Percentiles rank a stretch among this genome's conserved stretches.
phyloP scores from a whole-genome alignment of 179 eudicot genomes.

The Vitellaria paradoxa region DNA sequence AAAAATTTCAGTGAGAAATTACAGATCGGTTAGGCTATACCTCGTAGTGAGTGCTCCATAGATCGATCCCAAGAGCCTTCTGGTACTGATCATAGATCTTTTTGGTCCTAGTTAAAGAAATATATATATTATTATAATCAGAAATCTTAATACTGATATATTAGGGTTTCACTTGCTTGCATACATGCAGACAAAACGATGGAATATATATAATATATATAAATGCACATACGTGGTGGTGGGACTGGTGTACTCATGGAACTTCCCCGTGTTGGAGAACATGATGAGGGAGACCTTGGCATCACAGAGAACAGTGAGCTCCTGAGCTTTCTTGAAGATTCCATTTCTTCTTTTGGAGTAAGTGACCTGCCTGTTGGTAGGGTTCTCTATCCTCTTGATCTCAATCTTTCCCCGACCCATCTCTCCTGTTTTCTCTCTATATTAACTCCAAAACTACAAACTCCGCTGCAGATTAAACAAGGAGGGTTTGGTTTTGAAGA shows the following conservation, averaged over 20 bases:
- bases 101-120: constrained; percentile 38
- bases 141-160: neutral
- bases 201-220: too few relatives aligned
- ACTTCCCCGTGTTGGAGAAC: constrained; percentile 42
- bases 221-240: constrained; percentile 32
- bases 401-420: constrained; percentile 68
- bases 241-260: constrained; percentile 47
- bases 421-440: constrained; percentile 6
- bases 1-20: neutral
- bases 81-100: constrained; percentile 62
- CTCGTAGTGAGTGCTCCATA: constrained; percentile 60
- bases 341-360: constrained; percentile 73
- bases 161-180: neutral
- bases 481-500: neutral
- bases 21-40: constrained; percentile 18
- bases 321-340: constrained; percentile 63
- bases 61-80: constrained; percentile 36
- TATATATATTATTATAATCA: neutral
- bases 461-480: neutral
- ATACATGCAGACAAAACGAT: too few relatives aligned
- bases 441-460: neutral
- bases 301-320: constrained; percentile 59
- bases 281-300: constrained; percentile 60
- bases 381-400: constrained; percentile 60
- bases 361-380: constrained; percentile 63